phyloP scores from a whole-genome alignment of 108 stramenopile species.

The Cyclostephanos invisitatus region DNA sequence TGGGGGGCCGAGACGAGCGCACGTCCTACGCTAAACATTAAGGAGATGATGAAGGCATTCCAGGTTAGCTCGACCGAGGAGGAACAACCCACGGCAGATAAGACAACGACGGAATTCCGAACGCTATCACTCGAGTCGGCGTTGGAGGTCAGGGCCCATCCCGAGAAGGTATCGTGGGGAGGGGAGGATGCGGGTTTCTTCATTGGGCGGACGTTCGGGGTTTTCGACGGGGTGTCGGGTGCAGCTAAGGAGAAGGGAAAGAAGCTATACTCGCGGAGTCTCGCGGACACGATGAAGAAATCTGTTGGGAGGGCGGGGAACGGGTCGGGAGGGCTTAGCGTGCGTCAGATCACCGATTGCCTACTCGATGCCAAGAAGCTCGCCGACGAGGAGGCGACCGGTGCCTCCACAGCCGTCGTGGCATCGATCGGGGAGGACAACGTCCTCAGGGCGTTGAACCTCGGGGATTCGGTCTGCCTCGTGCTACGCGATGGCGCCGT shows the following conservation, averaged over 20 bases:
- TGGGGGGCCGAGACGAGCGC: conserved; percentile 49
- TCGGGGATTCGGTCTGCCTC: conserved; percentile 80
- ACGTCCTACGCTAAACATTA: conserved; percentile 44
- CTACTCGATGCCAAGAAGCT: conserved; percentile 63
- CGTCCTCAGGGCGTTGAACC: conserved; percentile 68
- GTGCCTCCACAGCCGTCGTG: conserved; percentile 83
- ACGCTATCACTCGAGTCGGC: conserved; percentile 51
- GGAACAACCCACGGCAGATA: conserved; percentile 10
- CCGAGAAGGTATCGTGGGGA: conserved; percentile 83
- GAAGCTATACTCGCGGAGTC: conserved; percentile 71
- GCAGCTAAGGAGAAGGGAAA: conserved; percentile 76
- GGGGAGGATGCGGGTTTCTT: conserved; percentile 87
- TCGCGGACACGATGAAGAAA: conserved; percentile 71
- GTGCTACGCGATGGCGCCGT: conserved; percentile 71
- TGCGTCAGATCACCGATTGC: conserved; percentile 60
- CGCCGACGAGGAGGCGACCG: conserved; percentile 72
- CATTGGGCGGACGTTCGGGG: conserved; percentile 75
- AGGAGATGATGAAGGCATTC: conserved; percentile 52
- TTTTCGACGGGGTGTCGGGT: conserved; percentile 90
- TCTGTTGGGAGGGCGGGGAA: conserved; percentile 16
- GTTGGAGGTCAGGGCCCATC: conserved; percentile 76
- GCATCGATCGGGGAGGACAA: conserved; percentile 79
- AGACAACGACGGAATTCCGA: conserved; percentile 27
- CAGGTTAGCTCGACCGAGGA: conserved; percentile 29
- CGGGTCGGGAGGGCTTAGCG: conserved; percentile 35